phyloP scores from a whole-genome alignment of 208 protist species.

The Acanthamoeba lenticulata region DNA sequence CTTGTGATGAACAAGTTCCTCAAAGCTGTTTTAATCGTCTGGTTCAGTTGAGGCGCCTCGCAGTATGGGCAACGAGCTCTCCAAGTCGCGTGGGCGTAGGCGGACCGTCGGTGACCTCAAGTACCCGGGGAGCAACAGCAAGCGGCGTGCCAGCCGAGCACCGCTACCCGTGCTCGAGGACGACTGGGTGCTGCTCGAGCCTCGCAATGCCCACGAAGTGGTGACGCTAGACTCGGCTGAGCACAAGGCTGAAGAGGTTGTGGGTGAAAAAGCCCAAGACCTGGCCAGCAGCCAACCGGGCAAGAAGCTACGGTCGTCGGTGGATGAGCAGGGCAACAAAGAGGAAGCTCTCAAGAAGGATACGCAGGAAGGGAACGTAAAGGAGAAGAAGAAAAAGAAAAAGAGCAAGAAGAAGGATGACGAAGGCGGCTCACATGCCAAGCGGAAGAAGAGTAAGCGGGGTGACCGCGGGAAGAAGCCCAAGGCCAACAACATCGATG shows the following conservation, averaged over 20 bases:
- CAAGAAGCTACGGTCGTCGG: background rate
- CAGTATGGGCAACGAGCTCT: slow-evolving; percentile 11
- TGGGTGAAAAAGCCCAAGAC: background rate
- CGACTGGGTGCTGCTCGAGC: background rate
- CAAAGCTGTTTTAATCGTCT: no score
- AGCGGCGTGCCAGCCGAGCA: background rate
- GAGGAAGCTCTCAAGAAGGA: background rate
- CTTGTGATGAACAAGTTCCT: no score
- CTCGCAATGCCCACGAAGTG: background rate
- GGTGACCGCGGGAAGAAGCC: background rate
- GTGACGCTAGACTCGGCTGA: background rate
- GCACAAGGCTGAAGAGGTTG: background rate
- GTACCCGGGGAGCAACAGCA: background rate
- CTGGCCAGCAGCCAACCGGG: no score
- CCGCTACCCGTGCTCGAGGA: background rate
- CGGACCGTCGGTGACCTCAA: background rate
- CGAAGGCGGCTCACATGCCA: background rate
- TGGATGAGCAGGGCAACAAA: no score
- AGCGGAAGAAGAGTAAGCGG: background rate
- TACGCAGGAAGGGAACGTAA: background rate
- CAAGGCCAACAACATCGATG: background rate
- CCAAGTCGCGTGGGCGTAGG: background rate
- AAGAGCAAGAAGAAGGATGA: background rate
- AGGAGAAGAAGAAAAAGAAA: background rate
- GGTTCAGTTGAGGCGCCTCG: no score